Conservation (phyloP, 2,329 filamentous ascomycete genomes). For the Pestalotiopsis sp. region DNA sequence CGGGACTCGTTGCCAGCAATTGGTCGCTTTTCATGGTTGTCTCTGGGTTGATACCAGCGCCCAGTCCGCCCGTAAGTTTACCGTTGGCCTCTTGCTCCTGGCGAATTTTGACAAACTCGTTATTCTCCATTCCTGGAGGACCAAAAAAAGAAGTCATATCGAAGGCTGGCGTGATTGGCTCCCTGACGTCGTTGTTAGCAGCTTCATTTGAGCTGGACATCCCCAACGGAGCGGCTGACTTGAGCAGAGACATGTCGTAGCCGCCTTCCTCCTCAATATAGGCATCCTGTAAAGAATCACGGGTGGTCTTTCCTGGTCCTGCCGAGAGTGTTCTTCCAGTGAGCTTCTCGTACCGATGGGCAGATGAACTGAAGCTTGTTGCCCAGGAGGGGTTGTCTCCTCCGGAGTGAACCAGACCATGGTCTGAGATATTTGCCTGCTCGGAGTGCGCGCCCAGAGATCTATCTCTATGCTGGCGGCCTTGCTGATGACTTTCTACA, state of each 20-base stretch:
- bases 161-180: conserved; percentile 35
- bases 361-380: conserved; percentile 17
- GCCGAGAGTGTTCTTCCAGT: conserved; percentile 20
- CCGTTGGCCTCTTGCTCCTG: conserved; percentile 57
- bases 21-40: conserved; percentile 50
- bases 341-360: conserved; percentile 21
- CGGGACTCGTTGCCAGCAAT: conserved; percentile 42
- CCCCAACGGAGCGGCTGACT: conserved; percentile 30
- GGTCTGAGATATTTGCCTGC: not conserved
- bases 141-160: conserved; percentile 50
- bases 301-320: conserved; percentile 24
- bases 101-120: conserved; percentile 44
- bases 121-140: conserved; percentile 45
- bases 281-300: conserved; percentile 23
- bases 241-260: conserved; percentile 32
- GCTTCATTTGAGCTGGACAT: conserved; percentile 32
- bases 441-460: too few relatives aligned
- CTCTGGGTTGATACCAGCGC: conserved; percentile 52
- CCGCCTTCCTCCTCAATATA: conserved; percentile 31
- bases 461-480: too few relatives aligned
- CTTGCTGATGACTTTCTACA: too few relatives aligned
- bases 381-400: conserved; percentile 18
- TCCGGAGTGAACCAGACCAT: conserved; percentile 18
- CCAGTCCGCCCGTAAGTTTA: conserved; percentile 59
- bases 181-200: conserved; percentile 22